Evolutionary conservation across 2,329 filamentous ascomycete genomes (phyloP), one percentile per base, ranked within the genome.

Genomic region (Pseudomassariella vexata): DNA sequence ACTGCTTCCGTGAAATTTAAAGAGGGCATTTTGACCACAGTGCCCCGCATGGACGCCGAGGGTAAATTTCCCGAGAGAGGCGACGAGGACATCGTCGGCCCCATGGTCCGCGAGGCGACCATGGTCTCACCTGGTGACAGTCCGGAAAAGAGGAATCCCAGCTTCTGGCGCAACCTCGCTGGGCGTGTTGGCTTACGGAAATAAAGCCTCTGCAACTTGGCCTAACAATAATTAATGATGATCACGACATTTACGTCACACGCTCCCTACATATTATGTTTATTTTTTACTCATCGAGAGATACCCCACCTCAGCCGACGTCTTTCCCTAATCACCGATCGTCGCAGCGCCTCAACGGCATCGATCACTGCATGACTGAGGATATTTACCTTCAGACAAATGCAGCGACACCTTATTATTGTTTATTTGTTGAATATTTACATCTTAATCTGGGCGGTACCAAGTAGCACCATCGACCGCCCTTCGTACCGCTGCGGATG

Each of bases 31-130:
- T 68, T 81, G 24, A 75, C 74, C 37, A 76, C 75, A 35, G 76
- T 88, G 42, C 82, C 83, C 0, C 70, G 74, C 17, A 73, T 89
- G 45, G 79, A 85, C 52, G 68, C 81, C 51, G 72, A 83, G 40
- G 82, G 84, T 51, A 95, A 95, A 57, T 95, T 95, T 49, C 88
- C 88, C 16, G 79, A 82, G 46, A 75, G 90, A 19, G 88, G 88
- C 32, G 88, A 95, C 49, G 82, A 89, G 47, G 89, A 94, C 56
- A 94, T 95, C 53, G 87, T 95, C 26, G 89, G 89, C 2, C 89
- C 89, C 6, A 95, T 95, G 89, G 76, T 79, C 46, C 72, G 73
- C 9, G 70, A 75, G 43, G 63, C 65, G 23, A 60, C 66, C 40
- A 76, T 76, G 71, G 55, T 59, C 19, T 60, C 37, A 6, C 43